A percentile compares a stretch with the other conserved stretches of the same genome.
Evolutionary conservation across 2,329 filamentous ascomycete species (phyloP).

Genomic region (Fusarium sacchari): DNA sequence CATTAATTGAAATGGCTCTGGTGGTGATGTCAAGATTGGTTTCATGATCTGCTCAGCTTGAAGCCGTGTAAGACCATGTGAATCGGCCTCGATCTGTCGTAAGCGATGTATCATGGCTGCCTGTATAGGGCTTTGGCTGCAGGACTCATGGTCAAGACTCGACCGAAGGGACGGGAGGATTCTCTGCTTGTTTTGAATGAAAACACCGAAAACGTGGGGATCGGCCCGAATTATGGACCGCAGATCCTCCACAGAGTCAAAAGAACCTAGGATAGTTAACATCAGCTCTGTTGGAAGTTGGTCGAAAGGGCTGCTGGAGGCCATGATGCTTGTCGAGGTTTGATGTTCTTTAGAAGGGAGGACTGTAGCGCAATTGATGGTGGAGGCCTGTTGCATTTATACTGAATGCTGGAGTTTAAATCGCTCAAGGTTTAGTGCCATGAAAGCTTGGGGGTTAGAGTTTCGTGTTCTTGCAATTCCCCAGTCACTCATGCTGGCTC

Average conservation of each 20-base stretch:
- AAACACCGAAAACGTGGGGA: not conserved
- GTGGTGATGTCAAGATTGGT: not conserved
- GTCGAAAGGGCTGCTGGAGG: not conserved
- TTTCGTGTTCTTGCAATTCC: rapidly evolving
- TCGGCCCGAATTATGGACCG: not conserved
- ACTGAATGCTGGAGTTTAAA: not conserved
- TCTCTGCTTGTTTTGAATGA: not conserved
- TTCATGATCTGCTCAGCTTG: not conserved
- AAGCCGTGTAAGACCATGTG: not conserved
- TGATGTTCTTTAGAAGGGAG: not conserved
- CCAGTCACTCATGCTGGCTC: not conserved
- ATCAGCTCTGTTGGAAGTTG: not conserved
- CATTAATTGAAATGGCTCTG: not conserved
- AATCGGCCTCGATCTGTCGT: not conserved
- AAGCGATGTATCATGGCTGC: not conserved
- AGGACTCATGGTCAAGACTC: not conserved
- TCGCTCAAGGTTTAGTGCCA: not conserved
- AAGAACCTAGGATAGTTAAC: not conserved
- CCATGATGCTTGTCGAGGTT: not conserved
- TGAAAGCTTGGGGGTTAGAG: not conserved
- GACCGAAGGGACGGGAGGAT: not conserved
- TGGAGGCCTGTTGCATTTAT: not conserved
- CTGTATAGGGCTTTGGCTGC: not conserved
- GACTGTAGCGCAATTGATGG: rapidly evolving
- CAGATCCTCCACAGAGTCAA: not conserved